phyloP scores from a whole-genome alignment of 768 basidiomycete species.

The Dentipellis fragilis region DNA sequence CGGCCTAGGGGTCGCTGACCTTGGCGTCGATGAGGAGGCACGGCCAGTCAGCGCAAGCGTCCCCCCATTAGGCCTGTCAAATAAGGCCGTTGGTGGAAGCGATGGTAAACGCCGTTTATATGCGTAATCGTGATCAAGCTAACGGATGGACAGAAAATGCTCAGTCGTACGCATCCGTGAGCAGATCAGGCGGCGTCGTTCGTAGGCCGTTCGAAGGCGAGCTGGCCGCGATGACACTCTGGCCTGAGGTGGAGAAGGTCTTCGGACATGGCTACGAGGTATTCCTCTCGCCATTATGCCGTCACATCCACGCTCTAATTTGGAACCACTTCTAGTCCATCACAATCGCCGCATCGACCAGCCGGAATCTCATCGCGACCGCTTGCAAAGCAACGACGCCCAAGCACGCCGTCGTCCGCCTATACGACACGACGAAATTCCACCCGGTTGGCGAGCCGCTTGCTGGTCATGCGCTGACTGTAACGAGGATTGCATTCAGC shows the following conservation, averaged over 20 bases:
- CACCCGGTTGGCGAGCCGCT: slow-evolving; percentile 64
- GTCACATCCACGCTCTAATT: not conserved
- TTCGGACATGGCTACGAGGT: slow-evolving; percentile 99
- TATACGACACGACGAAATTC: slow-evolving; percentile 68
- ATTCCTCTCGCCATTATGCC: slow-evolving; percentile 7
- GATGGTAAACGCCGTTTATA: slow-evolving; percentile 6
- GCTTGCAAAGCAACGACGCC: slow-evolving; percentile 82
- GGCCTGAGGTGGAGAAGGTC: slow-evolving; percentile 95
- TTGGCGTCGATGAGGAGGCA: slow-evolving; percentile 41
- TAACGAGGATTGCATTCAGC: slow-evolving; percentile 87
- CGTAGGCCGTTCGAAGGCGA: slow-evolving; percentile 82
- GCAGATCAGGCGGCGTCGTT: not conserved
- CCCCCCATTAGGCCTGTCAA: slow-evolving; percentile 89
- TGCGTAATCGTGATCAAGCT: slow-evolving; percentile 15
- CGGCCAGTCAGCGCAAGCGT: slow-evolving; percentile 79
- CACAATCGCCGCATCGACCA: slow-evolving; percentile 65
- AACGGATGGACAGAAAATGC: not conserved
- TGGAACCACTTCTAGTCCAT: slow-evolving; percentile 47
- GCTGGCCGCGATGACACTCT: slow-evolving; percentile 76
- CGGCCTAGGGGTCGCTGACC: slow-evolving; percentile 35
- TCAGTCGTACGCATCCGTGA: not conserved
- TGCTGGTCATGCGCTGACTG: slow-evolving; percentile 77
- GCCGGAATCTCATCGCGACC: slow-evolving; percentile 66
- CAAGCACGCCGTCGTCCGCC: slow-evolving; percentile 83
- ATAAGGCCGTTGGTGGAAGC: slow-evolving; percentile 81